A percentile compares a stretch with the other conserved stretches of the same genome.
Conservation (phyloP, 1,284 basidiomycete species). For the Sphagnurus paluster region DNA sequence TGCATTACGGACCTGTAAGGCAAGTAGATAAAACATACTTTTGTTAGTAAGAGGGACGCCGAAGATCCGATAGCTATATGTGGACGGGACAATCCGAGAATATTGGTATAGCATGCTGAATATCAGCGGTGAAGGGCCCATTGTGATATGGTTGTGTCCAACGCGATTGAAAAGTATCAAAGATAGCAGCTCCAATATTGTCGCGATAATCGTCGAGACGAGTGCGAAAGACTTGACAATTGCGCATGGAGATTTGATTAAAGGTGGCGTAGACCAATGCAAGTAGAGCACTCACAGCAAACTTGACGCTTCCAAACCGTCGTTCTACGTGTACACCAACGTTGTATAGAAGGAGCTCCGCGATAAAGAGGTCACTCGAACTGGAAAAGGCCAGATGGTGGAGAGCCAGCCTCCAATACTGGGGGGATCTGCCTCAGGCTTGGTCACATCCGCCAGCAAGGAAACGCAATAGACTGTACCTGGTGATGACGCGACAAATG, state of each 20-base stretch:
- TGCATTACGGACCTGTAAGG: slow-evolving; percentile 66
- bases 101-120: slow-evolving; percentile 83
- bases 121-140: slow-evolving; percentile 73
- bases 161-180: slow-evolving; percentile 64
- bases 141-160: slow-evolving; percentile 71
- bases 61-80: slow-evolving; percentile 76
- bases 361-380: slow-evolving; percentile 83
- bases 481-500: slow-evolving; percentile 73
- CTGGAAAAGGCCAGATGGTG: slow-evolving; percentile 83
- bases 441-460: slow-evolving; percentile 14
- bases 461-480: slow-evolving; percentile 34
- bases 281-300: slow-evolving; percentile 62
- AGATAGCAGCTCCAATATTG: slow-evolving; percentile 62
- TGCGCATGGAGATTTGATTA: slow-evolving; percentile 3
- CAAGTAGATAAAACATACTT: slow-evolving; percentile 66
- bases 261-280: background rate
- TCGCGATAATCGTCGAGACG: slow-evolving; percentile 64
- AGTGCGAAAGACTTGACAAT: slow-evolving; percentile 79
- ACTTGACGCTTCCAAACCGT: slow-evolving; percentile 86
- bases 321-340: slow-evolving; percentile 77
- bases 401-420: slow-evolving; percentile 85
- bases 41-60: slow-evolving; percentile 79
- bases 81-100: slow-evolving; percentile 71
- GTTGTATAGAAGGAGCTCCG: slow-evolving; percentile 75
- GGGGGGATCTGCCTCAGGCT: slow-evolving; percentile 26